Percentiles rank a stretch among this genome's conserved stretches.
Conservation (phyloP, 208 protist species). For the Herpetomonas samuelpessoai region DNA sequence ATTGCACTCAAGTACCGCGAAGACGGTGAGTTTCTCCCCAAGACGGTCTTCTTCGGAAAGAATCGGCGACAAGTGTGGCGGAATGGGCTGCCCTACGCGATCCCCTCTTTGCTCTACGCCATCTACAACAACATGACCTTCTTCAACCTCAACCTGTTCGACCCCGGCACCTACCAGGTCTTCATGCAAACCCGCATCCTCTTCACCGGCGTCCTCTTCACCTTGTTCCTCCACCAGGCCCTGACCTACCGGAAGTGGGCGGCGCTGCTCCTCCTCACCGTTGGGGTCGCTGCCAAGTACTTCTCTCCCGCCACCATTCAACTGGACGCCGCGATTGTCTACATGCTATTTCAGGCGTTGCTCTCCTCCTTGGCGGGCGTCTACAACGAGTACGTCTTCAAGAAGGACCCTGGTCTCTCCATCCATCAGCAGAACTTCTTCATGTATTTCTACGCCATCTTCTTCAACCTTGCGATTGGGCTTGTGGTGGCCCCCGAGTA, state of each 20-base stretch:
- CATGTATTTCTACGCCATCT: slow-evolving; percentile 67
- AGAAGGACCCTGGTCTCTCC: slow-evolving; percentile 45
- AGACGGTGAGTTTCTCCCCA: slow-evolving; percentile 31
- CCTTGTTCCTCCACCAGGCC: slow-evolving; percentile 21
- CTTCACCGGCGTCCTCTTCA: slow-evolving; percentile 60
- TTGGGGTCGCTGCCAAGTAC: slow-evolving; percentile 60
- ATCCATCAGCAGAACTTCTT: slow-evolving; percentile 84
- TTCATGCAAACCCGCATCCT: slow-evolving; percentile 81
- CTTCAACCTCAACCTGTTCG: slow-evolving; percentile 51
- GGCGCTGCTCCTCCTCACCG: slow-evolving; percentile 40
- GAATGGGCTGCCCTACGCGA: slow-evolving; percentile 36
- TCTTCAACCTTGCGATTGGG: slow-evolving; percentile 67
- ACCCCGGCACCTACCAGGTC: slow-evolving; percentile 68
- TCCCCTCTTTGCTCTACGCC: slow-evolving; percentile 65
- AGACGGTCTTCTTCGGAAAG: slow-evolving; percentile 21
- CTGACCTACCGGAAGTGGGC: slow-evolving; percentile 48
- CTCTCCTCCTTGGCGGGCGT: slow-evolving; percentile 62
- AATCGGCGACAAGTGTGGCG: slow-evolving; percentile 31
- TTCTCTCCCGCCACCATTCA: slow-evolving; percentile 21
- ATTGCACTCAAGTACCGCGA: slow-evolving; percentile 33
- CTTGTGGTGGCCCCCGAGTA: slow-evolving; percentile 28
- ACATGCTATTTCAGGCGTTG: slow-evolving; percentile 52
- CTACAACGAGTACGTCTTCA: slow-evolving; percentile 77
- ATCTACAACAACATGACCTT: slow-evolving; percentile 87
- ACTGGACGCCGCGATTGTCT: slow-evolving; percentile 21